Conservation (phyloP, 75 land plant genomes). For the Selaginella moellendorffii region DNA sequence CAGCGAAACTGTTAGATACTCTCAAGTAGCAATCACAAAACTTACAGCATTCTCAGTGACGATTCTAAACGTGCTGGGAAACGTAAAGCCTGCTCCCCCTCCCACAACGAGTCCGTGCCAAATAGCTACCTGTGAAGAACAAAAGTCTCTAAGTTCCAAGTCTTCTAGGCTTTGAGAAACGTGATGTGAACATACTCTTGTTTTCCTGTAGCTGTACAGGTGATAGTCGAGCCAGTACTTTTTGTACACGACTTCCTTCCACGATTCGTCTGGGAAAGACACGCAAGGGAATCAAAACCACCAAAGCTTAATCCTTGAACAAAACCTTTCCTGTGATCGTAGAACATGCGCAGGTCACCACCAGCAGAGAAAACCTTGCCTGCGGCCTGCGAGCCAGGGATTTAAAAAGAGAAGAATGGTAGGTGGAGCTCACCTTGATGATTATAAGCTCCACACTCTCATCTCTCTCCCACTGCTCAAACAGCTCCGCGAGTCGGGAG, state of each 20-base stretch:
- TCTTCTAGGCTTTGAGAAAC: too few relatives aligned
- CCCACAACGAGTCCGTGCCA: conserved; percentile 75
- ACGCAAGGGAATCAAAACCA: too few relatives aligned
- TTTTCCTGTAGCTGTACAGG: conserved; percentile 72
- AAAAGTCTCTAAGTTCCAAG: too few relatives aligned
- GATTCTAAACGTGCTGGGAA: conserved; percentile 56
- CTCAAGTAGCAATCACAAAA: conserved; percentile 7
- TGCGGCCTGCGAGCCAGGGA: conserved; percentile 31
- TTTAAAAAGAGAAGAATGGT: background rate
- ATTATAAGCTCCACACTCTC: conserved; percentile 50
- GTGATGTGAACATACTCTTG: conserved; percentile 48
- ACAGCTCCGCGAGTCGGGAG: conserved; percentile 32
- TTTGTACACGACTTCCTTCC: conserved; percentile 67
- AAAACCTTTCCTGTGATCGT: conserved; percentile 37
- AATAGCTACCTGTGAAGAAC: conserved; percentile 53
- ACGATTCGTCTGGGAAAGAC: conserved; percentile 42
- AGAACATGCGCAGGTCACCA: conserved; percentile 89
- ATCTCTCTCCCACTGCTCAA: conserved; percentile 80
- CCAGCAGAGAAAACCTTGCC: conserved; percentile 94
- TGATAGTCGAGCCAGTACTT: conserved; percentile 92
- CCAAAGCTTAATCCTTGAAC: too few relatives aligned
- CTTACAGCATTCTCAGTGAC: conserved; percentile 91
- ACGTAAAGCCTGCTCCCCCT: conserved; percentile 74
- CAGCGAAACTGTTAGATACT: too few relatives aligned
- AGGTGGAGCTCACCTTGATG: conserved; percentile 41